Evolutionary conservation across 768 basidiomycete genomes (phyloP), one percentile per base, ranked within the genome.

Genomic region (Pleurotus giganteus): DNA sequence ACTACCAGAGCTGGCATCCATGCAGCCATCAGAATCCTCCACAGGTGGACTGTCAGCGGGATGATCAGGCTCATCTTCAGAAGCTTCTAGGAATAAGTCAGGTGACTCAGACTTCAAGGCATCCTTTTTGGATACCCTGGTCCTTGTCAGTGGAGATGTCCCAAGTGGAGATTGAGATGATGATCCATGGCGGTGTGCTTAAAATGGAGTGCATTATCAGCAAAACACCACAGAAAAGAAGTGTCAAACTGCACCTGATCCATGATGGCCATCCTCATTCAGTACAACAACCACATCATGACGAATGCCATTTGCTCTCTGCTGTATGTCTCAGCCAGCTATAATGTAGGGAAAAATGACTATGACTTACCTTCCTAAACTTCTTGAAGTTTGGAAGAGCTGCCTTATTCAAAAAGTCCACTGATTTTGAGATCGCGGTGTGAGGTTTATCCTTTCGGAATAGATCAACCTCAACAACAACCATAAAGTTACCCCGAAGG

Each of bases 401-500:
- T 53, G 77, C 72, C 82, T 79, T 81, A 17, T 73, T 64, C 2
- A 66, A 55, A 52, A 29, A 57, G 60, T 24, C 55, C 64, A 13
- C 32, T 57, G n/a, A 57, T 36, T 47, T 65, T 15, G 58, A 56
- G 59, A 60, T 41, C 13, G 32, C 24, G 17, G 31, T 41, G 31
- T 13, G 34, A 53, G 6, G 17, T 17, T n/a, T n/a, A 32, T 66
- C 61, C 56, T 71, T 74, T 63, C 67, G 68, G 63, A 71, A 76
- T 8, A 86, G 72, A 27, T 85, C 83, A 74, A 88, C 70, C 56
- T 88, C 85, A 27, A 87, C 69, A 26, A 90, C 79, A 2, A 88
- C 81, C 89, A 91, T 90, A 58, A 91, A 91, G 63, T 91, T 91
- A 0, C 89, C 89, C 42, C 85, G 66, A 32, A 91, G 37, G 54